Conservation (phyloP, 2,329 filamentous ascomycete species). For the Fusarium palustre region DNA sequence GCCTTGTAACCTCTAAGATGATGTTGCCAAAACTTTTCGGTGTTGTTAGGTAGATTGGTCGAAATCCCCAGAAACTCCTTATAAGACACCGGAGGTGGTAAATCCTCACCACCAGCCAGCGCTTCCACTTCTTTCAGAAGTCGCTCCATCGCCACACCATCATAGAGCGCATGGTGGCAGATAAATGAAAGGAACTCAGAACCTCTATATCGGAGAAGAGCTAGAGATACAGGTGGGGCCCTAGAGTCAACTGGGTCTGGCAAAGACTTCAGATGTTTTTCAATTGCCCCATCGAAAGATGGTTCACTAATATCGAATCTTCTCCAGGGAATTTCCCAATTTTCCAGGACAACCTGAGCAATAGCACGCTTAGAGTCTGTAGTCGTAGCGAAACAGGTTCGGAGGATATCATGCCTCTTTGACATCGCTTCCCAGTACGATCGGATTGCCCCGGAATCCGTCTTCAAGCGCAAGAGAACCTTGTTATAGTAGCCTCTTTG, state of each 20-base stretch:
- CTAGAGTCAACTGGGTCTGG: conserved; percentile 58
- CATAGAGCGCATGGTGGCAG: conserved; percentile 87
- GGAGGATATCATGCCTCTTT: conserved; percentile 77
- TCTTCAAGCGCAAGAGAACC: conserved; percentile 71
- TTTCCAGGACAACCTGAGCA: conserved; percentile 75
- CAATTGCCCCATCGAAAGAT: conserved; percentile 54
- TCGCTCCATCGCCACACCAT: conserved; percentile 79
- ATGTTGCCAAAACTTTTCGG: conserved; percentile 74
- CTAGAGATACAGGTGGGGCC: conserved; percentile 60
- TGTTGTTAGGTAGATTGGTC: conserved; percentile 58
- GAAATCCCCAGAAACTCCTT: conserved; percentile 72
- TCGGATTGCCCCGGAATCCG: conserved; percentile 63
- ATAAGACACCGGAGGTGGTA: conserved; percentile 68
- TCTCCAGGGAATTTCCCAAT: conserved; percentile 58
- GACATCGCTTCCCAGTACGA: conserved; percentile 72
- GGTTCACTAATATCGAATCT: conserved; percentile 47
- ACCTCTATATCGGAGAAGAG: conserved; percentile 52
- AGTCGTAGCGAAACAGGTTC: conserved; percentile 80
- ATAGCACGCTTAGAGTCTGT: conserved; percentile 70
- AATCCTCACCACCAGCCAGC: conserved; percentile 58
- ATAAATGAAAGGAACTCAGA: conserved; percentile 59
- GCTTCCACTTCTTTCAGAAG: conserved; percentile 78
- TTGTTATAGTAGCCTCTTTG: conserved; percentile 77
- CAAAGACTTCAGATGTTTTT: conserved; percentile 56
- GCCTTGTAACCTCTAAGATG: conserved; percentile 65